These are phyloP conservation scores for Russula vinacea DNA, from an alignment of 768 basidiomycete species.

Conservation along the genomic window DNA sequence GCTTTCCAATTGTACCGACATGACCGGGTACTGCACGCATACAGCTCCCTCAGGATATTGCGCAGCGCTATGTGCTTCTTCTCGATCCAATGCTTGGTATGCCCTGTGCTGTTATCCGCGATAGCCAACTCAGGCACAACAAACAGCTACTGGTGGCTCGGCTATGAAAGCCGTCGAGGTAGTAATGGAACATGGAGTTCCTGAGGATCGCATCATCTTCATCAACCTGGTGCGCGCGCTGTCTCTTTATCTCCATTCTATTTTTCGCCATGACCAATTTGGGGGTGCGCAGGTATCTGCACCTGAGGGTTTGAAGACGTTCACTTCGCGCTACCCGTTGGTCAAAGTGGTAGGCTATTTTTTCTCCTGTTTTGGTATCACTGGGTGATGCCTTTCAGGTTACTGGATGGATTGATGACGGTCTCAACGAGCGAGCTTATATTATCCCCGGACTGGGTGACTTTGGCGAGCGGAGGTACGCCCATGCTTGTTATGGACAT, in stretches of 20 bases:
- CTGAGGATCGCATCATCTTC: conserved; percentile 93
- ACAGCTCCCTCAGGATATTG: conserved; percentile 91
- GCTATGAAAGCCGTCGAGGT: conserved; percentile 98
- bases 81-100: conserved; percentile 96
- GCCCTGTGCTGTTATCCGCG: conserved; percentile 31
- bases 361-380: background rate
- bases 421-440: conserved; percentile 86
- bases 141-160: conserved; percentile 87
- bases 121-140: conserved; percentile 29
- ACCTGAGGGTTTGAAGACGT: conserved; percentile 82
- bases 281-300: conserved; percentile 65
- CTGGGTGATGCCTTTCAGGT: conserved; percentile 47
- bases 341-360: conserved; percentile 65
- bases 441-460: conserved; percentile 97
- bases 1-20: background rate
- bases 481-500: background rate
- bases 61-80: conserved; percentile 84
- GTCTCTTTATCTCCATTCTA: conserved; percentile 13
- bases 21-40: background rate
- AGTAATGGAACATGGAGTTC: conserved; percentile 84
- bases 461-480: conserved; percentile 85
- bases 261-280: background rate
- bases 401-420: conserved; percentile 94
- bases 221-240: conserved; percentile 71
- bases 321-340: conserved; percentile 70